Percentiles rank a stretch among this genome's conserved stretches.
phyloP scores from a whole-genome alignment of 83 land plant genomes.

The Isoetes engelmannii region DNA sequence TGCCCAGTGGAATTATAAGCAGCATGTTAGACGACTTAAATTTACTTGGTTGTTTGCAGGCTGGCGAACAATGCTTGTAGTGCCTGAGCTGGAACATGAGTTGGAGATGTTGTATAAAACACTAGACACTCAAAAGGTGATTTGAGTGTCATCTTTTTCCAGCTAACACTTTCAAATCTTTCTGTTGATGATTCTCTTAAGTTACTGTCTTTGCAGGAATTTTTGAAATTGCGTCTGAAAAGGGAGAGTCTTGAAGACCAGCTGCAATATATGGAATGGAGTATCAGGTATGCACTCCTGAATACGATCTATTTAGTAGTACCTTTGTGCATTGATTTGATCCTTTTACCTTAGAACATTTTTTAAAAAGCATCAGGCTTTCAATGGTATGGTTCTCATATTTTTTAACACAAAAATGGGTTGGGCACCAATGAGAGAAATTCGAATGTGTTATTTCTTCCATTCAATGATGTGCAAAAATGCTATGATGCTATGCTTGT shows the following conservation, averaged over 20 bases:
- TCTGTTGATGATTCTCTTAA: not conserved
- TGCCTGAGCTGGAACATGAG: constrained; percentile 93
- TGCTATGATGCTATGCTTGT: no score
- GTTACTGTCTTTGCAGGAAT: constrained; percentile 40
- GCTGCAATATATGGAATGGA: constrained; percentile 76
- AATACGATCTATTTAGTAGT: no score
- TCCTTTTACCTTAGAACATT: no score
- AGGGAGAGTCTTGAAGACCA: constrained; percentile 74
- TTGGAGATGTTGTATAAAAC: constrained; percentile 58
- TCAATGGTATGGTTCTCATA: no score
- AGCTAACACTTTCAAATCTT: not conserved
- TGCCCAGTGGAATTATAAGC: not conserved
- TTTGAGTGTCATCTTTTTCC: not conserved
- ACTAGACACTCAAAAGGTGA: constrained; percentile 57
- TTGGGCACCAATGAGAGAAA: no score
- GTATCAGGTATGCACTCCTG: constrained; percentile 47
- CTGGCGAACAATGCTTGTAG: constrained; percentile 99
- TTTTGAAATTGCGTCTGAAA: constrained; percentile 45
- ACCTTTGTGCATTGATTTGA: no score
- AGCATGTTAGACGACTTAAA: not conserved
- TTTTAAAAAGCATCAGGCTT: no score
- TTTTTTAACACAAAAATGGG: no score
- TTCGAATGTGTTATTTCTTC: no score
- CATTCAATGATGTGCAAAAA: no score
- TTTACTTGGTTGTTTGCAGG: constrained; percentile 32